Conservation (phyloP, 2,329 filamentous ascomycete species). For the Zasmidium citrigriseum region DNA sequence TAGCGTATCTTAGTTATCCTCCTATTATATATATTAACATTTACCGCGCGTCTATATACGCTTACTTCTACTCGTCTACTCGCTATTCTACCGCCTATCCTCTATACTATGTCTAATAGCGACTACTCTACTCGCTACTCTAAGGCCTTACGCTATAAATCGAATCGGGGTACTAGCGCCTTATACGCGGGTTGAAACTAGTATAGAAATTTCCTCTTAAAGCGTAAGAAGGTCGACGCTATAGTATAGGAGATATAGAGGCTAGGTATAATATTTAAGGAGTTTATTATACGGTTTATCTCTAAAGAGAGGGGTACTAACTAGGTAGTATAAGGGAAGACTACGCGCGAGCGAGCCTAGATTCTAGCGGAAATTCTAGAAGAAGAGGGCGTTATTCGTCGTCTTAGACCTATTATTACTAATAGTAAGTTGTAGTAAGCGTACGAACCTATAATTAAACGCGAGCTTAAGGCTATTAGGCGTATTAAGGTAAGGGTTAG, state of each 20-base stretch:
- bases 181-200: background rate
- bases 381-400: background rate
- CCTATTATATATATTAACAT: no score
- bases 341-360: background rate
- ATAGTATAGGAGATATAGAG: background rate
- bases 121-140: no score
- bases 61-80: no score
- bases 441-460: background rate
- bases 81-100: no score
- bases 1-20: no score
- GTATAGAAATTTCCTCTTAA: background rate
- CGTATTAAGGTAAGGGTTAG: background rate
- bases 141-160: background rate
- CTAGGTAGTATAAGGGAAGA: background rate
- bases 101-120: no score
- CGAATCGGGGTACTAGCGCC: background rate
- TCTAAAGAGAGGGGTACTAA: background rate
- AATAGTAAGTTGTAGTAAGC: background rate
- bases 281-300: background rate
- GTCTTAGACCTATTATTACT: background rate
- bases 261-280: background rate
- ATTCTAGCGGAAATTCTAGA: background rate
- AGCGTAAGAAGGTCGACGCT: background rate
- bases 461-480: background rate
- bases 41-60: no score